Evolutionary conservation across 1,139 yeast species (phyloP), one percentile per base, ranked within the genome.

Genomic region (Trichomonascaceae sp.): DNA sequence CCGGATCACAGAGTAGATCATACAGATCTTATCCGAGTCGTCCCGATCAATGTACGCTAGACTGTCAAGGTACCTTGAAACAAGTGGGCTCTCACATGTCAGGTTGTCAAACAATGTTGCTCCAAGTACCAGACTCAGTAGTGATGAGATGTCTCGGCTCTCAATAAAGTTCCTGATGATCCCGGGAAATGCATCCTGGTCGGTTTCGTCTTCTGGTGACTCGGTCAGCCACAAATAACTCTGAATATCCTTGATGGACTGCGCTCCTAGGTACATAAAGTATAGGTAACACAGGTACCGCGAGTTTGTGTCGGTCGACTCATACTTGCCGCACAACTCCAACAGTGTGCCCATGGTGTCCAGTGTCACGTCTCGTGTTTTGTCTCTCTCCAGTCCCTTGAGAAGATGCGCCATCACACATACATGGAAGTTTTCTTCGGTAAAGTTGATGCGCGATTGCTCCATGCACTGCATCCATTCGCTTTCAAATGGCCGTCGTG

Each of bases 351-450:
- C 69, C 46, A 81, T 51, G 16, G 74, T 65, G 2, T 59, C 59
- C 31, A 76, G 51, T 0, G 89, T 71, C 2, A 65, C 58, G n/a
- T 68, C 69, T 38, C 72, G 69, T 17, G 79, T 66, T 36, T 70
- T 72, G 3, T 87, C 72, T 9, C 72, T 58, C 32, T 72, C 71
- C 37, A 81, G 57, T 0, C 93, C 94, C 47, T 70, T 74, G 2
- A 73, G 59, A 20, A 75, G 57, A 11, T 70, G 52, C 32, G 66
- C 64, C 31, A 74, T 58, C 16, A 81, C 51, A 17, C 74, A 64
- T 25, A 67, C 64, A 36, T 79, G 76, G 45, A 79, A 68, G 47
- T 70, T 74, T 3, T 61, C 62, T 1, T 27, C 38, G 15, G 41
- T 37, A 18, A 78, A 53, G 16, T 55, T 48, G 18, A 73, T 51